These are phyloP conservation scores for Hypericum perforatum DNA, from an alignment of 345 rosid species.

Conservation along the genomic window DNA sequence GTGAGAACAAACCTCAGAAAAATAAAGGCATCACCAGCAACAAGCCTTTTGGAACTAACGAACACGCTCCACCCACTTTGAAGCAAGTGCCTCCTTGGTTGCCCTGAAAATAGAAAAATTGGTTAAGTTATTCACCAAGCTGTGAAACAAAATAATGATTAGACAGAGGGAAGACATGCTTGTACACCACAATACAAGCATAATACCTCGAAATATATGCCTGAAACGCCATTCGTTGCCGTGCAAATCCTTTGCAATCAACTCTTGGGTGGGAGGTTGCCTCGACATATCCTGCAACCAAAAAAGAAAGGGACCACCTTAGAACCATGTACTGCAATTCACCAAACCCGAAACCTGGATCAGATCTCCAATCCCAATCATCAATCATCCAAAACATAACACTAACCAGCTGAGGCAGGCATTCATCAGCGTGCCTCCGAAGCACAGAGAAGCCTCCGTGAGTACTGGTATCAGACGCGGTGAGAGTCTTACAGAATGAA, in stretches of 20 bases:
- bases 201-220: slow-evolving; percentile 72
- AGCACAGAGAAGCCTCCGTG: slow-evolving; percentile 89
- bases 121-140: too few relatives aligned
- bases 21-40: slow-evolving; percentile 89
- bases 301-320: too few relatives aligned
- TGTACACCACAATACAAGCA: too few relatives aligned
- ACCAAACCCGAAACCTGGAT: not conserved
- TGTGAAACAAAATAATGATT: too few relatives aligned
- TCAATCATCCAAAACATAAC: not conserved
- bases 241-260: slow-evolving; percentile 74
- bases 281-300: slow-evolving; percentile 64
- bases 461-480: slow-evolving; percentile 90
- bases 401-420: slow-evolving; percentile 81
- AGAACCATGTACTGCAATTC: too few relatives aligned
- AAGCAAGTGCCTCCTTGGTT: slow-evolving; percentile 79
- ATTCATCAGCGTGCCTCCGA: slow-evolving; percentile 74
- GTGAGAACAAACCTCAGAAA: slow-evolving; percentile 51
- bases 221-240: slow-evolving; percentile 73
- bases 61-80: slow-evolving; percentile 94
- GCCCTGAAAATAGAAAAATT: slow-evolving; percentile 34
- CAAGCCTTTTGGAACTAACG: slow-evolving; percentile 76
- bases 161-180: too few relatives aligned
- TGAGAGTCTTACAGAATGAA: slow-evolving; percentile 74
- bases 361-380: not conserved
- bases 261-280: slow-evolving; percentile 75